Evolutionary conservation across 2,329 filamentous ascomycete genomes (phyloP).

Genomic region (Pseudopithomyces chartarum): DNA sequence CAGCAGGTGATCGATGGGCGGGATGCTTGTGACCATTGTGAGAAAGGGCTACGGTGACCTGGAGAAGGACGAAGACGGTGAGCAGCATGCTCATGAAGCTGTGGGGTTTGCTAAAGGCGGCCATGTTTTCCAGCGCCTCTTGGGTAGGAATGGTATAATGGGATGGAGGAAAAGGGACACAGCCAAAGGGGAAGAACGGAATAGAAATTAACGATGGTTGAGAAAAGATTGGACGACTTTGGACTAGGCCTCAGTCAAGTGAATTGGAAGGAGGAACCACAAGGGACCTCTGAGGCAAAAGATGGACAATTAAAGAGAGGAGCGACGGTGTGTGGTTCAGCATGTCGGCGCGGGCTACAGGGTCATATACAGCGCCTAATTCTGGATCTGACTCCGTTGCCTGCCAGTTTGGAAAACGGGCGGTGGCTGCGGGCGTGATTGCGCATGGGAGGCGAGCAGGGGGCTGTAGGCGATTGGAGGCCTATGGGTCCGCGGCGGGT

Average conservation of each 20-base stretch:
- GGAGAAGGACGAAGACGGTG: constrained; percentile 38
- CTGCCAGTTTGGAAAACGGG: constrained; percentile 25
- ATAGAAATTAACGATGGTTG: constrained; percentile 16
- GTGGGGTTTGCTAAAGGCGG: constrained; percentile 41
- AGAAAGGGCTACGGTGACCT: constrained; percentile 36
- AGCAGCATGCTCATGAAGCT: constrained; percentile 40
- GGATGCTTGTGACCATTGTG: constrained; percentile 29
- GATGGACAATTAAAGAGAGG: constrained; percentile 36
- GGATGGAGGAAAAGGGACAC: constrained; percentile 9
- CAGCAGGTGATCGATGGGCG: constrained; percentile 23
- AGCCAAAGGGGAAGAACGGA: constrained; percentile 10
- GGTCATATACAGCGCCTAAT: constrained; percentile 38
- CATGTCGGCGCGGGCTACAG: constrained; percentile 29
- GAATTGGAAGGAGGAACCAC: constrained; percentile 20
- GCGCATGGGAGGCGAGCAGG: constrained; percentile 19
- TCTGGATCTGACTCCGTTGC: constrained; percentile 15
- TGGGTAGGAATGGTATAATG: constrained; percentile 9
- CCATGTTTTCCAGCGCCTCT: constrained; percentile 28
- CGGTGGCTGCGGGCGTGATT: constrained; percentile 26
- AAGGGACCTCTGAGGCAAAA: constrained; percentile 33
- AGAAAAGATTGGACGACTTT: constrained; percentile 43
- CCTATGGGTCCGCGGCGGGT: constrained; percentile 15
- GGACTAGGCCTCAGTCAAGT: constrained; percentile 36
- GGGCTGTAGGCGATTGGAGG: constrained; percentile 23
- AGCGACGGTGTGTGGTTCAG: constrained; percentile 25